phyloP scores from a whole-genome alignment of 2,329 filamentous ascomycete genomes.

The Ceratocystis eucalypticola region DNA sequence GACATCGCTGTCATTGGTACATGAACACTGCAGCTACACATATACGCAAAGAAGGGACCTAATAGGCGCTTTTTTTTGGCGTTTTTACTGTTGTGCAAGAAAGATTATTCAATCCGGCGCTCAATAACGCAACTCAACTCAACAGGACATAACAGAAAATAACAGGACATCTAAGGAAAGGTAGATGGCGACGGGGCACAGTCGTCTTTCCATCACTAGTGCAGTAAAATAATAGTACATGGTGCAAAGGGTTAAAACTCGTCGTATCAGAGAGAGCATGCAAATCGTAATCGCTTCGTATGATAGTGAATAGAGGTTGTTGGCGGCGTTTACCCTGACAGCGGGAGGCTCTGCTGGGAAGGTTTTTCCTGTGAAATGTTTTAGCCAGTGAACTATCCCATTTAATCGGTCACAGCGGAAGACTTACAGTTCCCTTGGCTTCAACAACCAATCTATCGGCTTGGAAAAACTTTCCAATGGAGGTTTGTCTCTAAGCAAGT shows the following conservation, averaged over 20 bases:
- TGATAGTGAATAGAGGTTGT: not conserved
- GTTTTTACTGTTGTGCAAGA: not conserved
- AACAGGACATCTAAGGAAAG: conserved; percentile 6
- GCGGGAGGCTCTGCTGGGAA: conserved; percentile 12
- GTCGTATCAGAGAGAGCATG: not conserved
- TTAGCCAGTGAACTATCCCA: not conserved
- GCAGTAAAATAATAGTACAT: conserved; percentile 16
- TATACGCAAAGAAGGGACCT: not conserved
- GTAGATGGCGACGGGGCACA: not conserved
- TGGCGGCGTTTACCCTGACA: not conserved
- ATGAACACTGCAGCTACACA: not conserved
- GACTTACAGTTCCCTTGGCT: conserved; percentile 21
- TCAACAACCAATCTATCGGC: conserved; percentile 85
- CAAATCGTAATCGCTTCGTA: not conserved
- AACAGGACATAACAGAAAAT: not conserved
- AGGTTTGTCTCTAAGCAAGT: conserved; percentile 70
- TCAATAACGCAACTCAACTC: not conserved
- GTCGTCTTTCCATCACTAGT: not conserved
- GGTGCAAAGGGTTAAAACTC: conserved; percentile 15
- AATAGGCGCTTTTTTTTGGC: not conserved
- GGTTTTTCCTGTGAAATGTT: conserved; percentile 12
- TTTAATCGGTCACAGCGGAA: not conserved
- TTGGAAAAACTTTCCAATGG: conserved; percentile 91
- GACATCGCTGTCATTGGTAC: not conserved
- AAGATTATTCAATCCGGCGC: not conserved